These are phyloP conservation scores for Pycnococcus provasolii DNA, from an alignment of 139 green algal species.

Conservation along the genomic window DNA sequence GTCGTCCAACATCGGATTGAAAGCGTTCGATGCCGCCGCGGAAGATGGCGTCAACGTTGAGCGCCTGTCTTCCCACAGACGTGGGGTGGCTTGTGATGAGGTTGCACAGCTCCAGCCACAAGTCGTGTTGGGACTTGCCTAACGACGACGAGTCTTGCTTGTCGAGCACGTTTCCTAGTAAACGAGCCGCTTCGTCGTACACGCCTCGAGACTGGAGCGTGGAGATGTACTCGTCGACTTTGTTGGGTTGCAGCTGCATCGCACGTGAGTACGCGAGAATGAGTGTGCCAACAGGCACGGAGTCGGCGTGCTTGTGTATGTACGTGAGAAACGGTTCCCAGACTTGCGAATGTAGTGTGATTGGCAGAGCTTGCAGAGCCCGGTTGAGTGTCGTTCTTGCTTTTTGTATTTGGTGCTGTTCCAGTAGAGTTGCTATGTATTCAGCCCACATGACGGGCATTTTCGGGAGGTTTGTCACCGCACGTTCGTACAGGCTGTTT, in stretches of 20 bases:
- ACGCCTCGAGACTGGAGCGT: too few species aligned
- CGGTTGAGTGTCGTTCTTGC: constrained; percentile 77
- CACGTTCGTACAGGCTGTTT: constrained; percentile 86
- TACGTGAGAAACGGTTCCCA: constrained; percentile 86
- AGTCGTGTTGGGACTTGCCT: constrained; percentile 86
- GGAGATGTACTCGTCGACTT: too few species aligned
- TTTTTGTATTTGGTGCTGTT: constrained; percentile 57
- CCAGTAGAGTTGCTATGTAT: constrained; percentile 76
- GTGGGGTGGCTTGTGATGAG: constrained; percentile 80
- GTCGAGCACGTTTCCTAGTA: too few species aligned
- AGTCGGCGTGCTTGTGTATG: constrained; percentile 14
- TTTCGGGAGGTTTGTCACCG: constrained; percentile 96
- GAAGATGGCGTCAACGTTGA: constrained; percentile 66
- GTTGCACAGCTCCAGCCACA: constrained; percentile 98
- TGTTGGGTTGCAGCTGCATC: too few species aligned
- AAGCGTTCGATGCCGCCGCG: constrained; percentile 70
- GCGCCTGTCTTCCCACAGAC: constrained; percentile 30
- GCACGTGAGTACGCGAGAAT: too few species aligned
- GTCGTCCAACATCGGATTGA: constrained; percentile 81
- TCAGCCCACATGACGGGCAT: constrained; percentile 84
- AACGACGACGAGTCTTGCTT: not conserved
- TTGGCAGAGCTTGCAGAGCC: constrained; percentile 74
- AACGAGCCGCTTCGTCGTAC: too few species aligned
- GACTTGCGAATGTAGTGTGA: constrained; percentile 93
- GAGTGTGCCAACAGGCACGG: not conserved